Evolutionary conservation across 345 rosid genomes (phyloP), one percentile per base, ranked within the genome.

Genomic region (Triadica sebifera): DNA sequence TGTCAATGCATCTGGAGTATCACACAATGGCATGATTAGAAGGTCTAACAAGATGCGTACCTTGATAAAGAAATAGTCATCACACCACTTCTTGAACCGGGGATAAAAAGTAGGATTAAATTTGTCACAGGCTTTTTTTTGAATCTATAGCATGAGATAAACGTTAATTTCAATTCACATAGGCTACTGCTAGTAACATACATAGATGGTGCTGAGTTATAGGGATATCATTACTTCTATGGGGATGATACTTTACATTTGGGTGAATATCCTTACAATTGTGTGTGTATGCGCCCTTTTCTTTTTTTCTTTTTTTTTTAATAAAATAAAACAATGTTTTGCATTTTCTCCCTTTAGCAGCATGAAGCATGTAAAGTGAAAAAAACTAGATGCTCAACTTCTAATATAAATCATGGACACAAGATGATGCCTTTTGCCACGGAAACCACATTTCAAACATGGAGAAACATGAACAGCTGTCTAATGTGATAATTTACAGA

Each of bases 41-140:
- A 62, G 6, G 45, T 62, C 55, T n/a, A 55, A 60, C 20, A 60
- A 29, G 34, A 57, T 41, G 50, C 64, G 60, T 77, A 95, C 98
- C 97, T 89, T 90, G 65, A 95, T 90, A 78, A 84, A 95, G 74
- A 95, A 95, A 79, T 93, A 93, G 81, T 95, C 96, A 78, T 91
- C 99, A 45, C 99, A 95, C 97, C 98, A 95, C 81, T 95, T 91
- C 84, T 95, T 93, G 86, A 95, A 95, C 47, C 89, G 89, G 20
- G 94, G 91, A 82, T 95, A 91, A 74, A 95, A 95, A 22, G 90
- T 72, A 69, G 92, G 89, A 75, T 95, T 98, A 69, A 90, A 93
- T 78, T 95, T 95, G 83, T 95, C 97, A 73, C 97, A 91, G 15
- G 97, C 90, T 59, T 65, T 63, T 74, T 93, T 95, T 82, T 93